Conservation (phyloP, 192 early-diverging fungal genomes). For the Backusella parvicylindrica region DNA sequence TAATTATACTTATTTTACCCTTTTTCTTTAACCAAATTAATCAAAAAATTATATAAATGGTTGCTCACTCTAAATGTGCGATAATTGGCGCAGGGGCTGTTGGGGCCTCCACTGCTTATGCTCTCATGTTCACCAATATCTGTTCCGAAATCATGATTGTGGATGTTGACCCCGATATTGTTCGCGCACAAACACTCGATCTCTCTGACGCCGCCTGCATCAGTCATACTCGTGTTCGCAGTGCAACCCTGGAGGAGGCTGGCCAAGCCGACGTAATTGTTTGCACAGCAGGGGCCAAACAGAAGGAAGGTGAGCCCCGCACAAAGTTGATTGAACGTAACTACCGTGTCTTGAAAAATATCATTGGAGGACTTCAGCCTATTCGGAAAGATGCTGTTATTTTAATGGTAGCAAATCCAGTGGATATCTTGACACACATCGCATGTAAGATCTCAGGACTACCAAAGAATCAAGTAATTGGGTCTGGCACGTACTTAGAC, state of each 20-base stretch:
- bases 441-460: constrained; percentile 80
- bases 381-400: constrained; percentile 69
- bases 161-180: constrained; percentile 64
- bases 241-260: constrained; percentile 62
- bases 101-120: constrained; percentile 70
- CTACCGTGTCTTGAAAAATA: constrained; percentile 69
- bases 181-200: constrained; percentile 78
- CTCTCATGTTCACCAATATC: constrained; percentile 64
- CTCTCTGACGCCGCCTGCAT: constrained; percentile 76
- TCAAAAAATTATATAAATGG: constrained; percentile 4
- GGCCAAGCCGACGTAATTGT: constrained; percentile 84
- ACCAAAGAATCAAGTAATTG: constrained; percentile 75
- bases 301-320: constrained; percentile 72
- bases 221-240: constrained; percentile 56
- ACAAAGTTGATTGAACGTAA: constrained; percentile 75
- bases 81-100: constrained; percentile 79
- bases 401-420: constrained; percentile 82
- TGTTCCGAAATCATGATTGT: constrained; percentile 69
- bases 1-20: not conserved
- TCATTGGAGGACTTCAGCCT: constrained; percentile 71
- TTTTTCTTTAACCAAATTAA: not conserved
- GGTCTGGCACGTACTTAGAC: constrained; percentile 84
- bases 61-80: constrained; percentile 45
- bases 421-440: constrained; percentile 80
- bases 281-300: constrained; percentile 82